These are phyloP conservation scores for Cladosporium sp. DNA, from an alignment of 2,329 filamentous ascomycete species.

Conservation along the genomic window DNA sequence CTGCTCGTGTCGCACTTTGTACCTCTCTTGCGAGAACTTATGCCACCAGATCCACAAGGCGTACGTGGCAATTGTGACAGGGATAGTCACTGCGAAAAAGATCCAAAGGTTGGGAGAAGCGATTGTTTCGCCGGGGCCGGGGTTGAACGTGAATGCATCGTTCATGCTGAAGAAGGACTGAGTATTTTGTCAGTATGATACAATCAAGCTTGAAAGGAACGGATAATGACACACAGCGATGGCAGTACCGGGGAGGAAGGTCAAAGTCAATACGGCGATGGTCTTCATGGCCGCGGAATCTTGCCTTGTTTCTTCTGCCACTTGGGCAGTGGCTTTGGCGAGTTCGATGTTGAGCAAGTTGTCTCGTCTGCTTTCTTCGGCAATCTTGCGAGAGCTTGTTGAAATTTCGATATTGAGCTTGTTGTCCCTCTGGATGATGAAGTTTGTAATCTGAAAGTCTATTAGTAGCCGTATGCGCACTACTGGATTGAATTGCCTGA, in stretches of 20 bases:
- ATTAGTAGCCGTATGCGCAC: background rate
- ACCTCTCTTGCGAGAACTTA: conserved; percentile 21
- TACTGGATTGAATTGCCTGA: background rate
- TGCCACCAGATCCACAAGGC: conserved; percentile 29
- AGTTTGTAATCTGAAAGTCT: conserved; percentile 28
- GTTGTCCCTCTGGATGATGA: conserved; percentile 30
- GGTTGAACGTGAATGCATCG: conserved; percentile 26
- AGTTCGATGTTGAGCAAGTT: conserved; percentile 32
- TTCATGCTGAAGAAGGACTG: conserved; percentile 32
- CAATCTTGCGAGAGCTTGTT: conserved; percentile 30
- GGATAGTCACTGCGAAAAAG: conserved; percentile 31
- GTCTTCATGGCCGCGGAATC: conserved; percentile 43
- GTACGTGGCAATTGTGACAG: conserved; percentile 29
- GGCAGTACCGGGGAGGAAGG: conserved; percentile 40
- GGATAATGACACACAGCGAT: conserved; percentile 23
- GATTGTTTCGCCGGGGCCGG: conserved; percentile 19
- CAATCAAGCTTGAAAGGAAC: background rate
- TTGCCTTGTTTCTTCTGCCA: conserved; percentile 29
- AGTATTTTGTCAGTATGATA: conserved; percentile 11
- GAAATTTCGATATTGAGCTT: conserved; percentile 31
- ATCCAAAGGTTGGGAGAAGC: conserved; percentile 29
- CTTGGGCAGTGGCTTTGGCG: conserved; percentile 30
- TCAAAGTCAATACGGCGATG: conserved; percentile 40
- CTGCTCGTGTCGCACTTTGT: conserved; percentile 24
- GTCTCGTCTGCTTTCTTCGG: conserved; percentile 30